Evolutionary conservation across 805 yeast genomes (phyloP), one percentile per base, ranked within the genome.

Genomic region (Cyberlindnera amylophila): DNA sequence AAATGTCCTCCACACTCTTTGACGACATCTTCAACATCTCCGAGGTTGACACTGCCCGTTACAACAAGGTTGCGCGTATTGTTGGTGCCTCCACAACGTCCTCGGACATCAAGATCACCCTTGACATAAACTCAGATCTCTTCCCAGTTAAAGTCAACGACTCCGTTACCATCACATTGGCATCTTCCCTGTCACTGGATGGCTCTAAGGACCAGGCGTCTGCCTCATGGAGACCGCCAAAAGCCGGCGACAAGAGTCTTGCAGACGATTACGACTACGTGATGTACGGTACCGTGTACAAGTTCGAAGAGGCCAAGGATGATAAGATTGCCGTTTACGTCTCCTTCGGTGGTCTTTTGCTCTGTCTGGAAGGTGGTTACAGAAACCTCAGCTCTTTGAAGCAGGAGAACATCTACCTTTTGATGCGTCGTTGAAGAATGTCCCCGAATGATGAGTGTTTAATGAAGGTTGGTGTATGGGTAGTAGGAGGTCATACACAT

Each of bases 181-280:
- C 97, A 7, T 82, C 90, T 18, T 72, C 89, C 2, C 71, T 91
- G 44, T 67, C 74, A 9, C 46, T 74, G 12, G 84, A 79, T 32
- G 79, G 70, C 6, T 65, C 59, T 4, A 74, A 75, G 28, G 70
- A 47, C 13, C 42, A 70, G 36, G 75, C 75, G 29, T 54, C 62
- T 60, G 49, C 69, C 47, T 65, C 70, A 17, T 69, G 73, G 73
- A 69, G 72, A 58, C 71, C 72, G 15, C 95, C 96, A 34, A 85
- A 77, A 64, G 75, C 85, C 11, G 86, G 82, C 45, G 96, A 89
- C 53, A 77, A 83, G 59, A 77, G 95, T 6, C 73, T 91, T 57
- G 96, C 96, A 52, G 97, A 91, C 63, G 98, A 93, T 61, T 91
- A 89, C 69, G 98, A 91, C 64, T 93, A 93, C 58, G 98, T 93